Base-by-base conservation (phyloP, 73 alveolate species). In the Blepharisma stoltei region DNA sequence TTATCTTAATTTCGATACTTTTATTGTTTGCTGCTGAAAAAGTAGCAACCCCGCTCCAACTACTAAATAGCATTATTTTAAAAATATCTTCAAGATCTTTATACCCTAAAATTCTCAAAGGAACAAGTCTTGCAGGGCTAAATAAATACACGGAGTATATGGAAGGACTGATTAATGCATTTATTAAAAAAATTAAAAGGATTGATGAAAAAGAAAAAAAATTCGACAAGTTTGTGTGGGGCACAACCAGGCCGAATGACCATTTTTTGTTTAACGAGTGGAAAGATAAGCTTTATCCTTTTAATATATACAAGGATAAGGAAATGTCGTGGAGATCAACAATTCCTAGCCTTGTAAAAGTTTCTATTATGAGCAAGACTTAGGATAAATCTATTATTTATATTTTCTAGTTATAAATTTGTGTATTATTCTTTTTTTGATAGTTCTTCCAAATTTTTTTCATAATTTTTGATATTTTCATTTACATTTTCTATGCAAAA, bases 221-320 rank as follows among this genome's bases (percentile, higher is more conserved):
- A 8, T 60, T 1, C 46, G 73, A n/a, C 2, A 9, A 9, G 38
- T 60, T 14, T 25, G 23, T 14, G 2, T 60, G 73, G 73, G 73
- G 73, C 5, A 8, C 23, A 14, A 60, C 73, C 0, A 14, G 73
- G 48, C 73, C 73, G 14, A 25, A 25, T 14, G 73, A 60, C 5
- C 73, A 60, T 4, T 60, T 60, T n/a, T 60, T 60, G 45, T 60
- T 14, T 25, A 14, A 60, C 3, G 73, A 60, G 18, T 60, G 73
- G 73, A 18, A 14, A 8, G n/a, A 14, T 8, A 20, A 38, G n/a
- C 23, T 60, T n/a, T 60, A 60, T 25, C 73, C 73, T 20, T 60
- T 14, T 60, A 60, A 25, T 25, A 9, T 8, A 18, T 60, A 20
- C 5, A 18, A 14, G 14, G 73, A 60, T 60, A 60, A 60, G 47